Conservation (phyloP, 1,139 yeast species). For the Scheffersomyces lignicola region DNA sequence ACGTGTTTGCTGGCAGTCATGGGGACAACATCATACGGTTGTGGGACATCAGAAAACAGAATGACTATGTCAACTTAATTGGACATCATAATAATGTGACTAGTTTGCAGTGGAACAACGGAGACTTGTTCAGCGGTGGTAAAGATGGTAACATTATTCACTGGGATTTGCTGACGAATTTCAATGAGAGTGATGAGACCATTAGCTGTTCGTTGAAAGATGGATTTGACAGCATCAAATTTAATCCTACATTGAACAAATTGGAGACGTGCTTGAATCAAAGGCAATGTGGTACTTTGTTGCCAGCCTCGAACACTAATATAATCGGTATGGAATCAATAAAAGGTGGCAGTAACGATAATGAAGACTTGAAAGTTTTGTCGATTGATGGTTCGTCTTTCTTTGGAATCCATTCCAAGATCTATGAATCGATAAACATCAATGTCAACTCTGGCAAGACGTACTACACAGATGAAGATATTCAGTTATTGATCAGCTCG, state of each 20-base stretch:
- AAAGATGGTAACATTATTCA: constrained; percentile 71
- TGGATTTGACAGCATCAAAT: constrained; percentile 45
- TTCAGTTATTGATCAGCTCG: constrained; percentile 22
- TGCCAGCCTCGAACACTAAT: constrained; percentile 57
- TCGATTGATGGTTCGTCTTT: constrained; percentile 57
- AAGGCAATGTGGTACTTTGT: constrained; percentile 61
- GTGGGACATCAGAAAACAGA: constrained; percentile 74
- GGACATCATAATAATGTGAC: constrained; percentile 61
- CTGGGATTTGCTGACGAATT: constrained; percentile 59
- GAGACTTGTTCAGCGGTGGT: constrained; percentile 65
- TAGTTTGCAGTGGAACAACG: constrained; percentile 61
- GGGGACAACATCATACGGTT: constrained; percentile 58
- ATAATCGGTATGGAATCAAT: constrained; percentile 46
- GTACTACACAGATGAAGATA: constrained; percentile 36
- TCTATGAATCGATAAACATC: constrained; percentile 33
- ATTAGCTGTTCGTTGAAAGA: constrained; percentile 46
- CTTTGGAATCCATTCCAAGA: constrained; percentile 53
- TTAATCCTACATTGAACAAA: constrained; percentile 31
- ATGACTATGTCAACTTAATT: constrained; percentile 50
- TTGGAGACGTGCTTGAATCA: constrained; percentile 34
- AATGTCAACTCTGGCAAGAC: constrained; percentile 21
- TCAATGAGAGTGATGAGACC: constrained; percentile 20
- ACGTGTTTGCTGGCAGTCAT: constrained; percentile 67
- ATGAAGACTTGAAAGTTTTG: constrained; percentile 37
- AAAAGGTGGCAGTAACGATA: constrained; percentile 22